Percentiles rank a stretch among this genome's conserved stretches.
Conservation (phyloP, 2,329 filamentous ascomycete species). For the Dryadomyces quercivorus region DNA sequence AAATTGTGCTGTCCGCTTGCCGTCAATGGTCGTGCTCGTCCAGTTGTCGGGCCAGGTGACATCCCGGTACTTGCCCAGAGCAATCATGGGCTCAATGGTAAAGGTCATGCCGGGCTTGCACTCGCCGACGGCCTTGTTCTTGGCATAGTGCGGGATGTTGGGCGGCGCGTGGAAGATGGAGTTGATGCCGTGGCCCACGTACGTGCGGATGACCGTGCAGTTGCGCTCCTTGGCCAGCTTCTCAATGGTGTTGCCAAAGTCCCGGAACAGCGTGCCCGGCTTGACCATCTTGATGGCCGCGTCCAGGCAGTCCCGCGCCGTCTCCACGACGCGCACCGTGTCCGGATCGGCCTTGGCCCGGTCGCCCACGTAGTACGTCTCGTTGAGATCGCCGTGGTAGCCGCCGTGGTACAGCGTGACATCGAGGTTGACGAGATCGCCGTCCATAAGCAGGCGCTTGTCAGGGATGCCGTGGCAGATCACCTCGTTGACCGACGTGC, state of each 20-base stretch:
- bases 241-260: conserved; percentile 91
- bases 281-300: conserved; percentile 85
- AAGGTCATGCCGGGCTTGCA: conserved; percentile 98
- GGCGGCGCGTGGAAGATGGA: conserved; percentile 86
- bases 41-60: conserved; percentile 98
- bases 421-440: conserved; percentile 95
- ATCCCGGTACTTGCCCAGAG: conserved; percentile 78
- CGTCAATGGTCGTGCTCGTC: conserved; percentile 90
- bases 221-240: conserved; percentile 77
- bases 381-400: conserved; percentile 93
- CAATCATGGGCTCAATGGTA: conserved; percentile 98
- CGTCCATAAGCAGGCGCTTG: conserved; percentile 72
- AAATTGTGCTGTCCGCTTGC: conserved; percentile 84
- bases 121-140: conserved; percentile 92
- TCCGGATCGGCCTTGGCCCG: conserved; percentile 75
- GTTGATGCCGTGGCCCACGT: conserved; percentile 94
- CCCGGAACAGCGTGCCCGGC: conserved; percentile 82
- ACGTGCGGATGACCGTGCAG: conserved; percentile 89
- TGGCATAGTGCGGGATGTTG: conserved; percentile 93
- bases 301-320: conserved; percentile 80
- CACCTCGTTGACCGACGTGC: conserved; percentile 91
- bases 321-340: conserved; percentile 79
- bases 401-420: conserved; percentile 89
- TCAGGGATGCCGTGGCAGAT: conserved; percentile 99
- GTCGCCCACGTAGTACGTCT: conserved; percentile 96